Evolutionary conservation across 129 eudicot species (phyloP).

Genomic region (Tagetes patula): DNA sequence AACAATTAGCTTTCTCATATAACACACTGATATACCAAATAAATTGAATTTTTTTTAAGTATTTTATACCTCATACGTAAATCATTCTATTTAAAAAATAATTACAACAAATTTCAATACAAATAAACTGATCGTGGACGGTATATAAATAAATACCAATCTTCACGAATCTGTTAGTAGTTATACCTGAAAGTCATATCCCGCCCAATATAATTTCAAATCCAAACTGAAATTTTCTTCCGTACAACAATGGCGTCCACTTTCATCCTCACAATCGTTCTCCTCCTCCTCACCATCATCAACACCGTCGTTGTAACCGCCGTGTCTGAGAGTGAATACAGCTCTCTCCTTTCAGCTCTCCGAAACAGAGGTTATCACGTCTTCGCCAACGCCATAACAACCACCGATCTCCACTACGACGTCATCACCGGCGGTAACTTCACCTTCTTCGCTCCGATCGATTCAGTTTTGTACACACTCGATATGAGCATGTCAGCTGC

Average conservation of each 20-base stretch:
- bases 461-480: slow-evolving; percentile 43
- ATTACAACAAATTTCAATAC: neutral
- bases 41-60: neutral
- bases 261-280: slow-evolving; percentile 19
- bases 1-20: too few species aligned
- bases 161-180: slow-evolving; percentile 8
- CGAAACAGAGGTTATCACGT: slow-evolving; percentile 47
- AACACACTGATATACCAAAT: neutral
- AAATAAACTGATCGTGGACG: neutral
- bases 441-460: slow-evolving; percentile 55
- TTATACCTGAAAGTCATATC: slow-evolving; percentile 21
- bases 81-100: neutral
- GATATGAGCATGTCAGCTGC: slow-evolving; percentile 47
- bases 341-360: slow-evolving; percentile 39
- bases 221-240: neutral
- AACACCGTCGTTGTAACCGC: slow-evolving; percentile 26
- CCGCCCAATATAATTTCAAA: slow-evolving; percentile 28
- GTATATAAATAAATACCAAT: neutral
- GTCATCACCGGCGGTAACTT: slow-evolving; percentile 37
- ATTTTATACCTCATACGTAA: neutral
- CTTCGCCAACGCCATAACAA: slow-evolving; percentile 60
- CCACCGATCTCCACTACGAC: slow-evolving; percentile 49
- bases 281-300: slow-evolving; percentile 30
- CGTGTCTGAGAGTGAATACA: slow-evolving; percentile 35
- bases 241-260: slow-evolving; percentile 29